Evolutionary conservation across 805 yeast species (phyloP).

Genomic region (Cyberlindnera maclurae): DNA sequence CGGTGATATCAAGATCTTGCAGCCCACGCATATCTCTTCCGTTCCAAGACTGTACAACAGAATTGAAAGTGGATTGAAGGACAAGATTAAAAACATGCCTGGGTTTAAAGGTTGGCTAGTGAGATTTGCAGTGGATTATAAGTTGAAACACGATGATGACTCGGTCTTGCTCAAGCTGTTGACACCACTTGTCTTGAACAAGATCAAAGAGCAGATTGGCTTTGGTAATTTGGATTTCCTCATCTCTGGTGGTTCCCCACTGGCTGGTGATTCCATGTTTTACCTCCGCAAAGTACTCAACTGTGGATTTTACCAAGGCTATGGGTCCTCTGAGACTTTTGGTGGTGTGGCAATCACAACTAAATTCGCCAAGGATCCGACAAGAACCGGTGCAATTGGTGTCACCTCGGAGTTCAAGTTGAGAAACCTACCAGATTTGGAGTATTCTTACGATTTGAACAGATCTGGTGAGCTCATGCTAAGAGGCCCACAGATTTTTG

Average conservation of each 20-base stretch:
- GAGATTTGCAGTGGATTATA: constrained; percentile 36
- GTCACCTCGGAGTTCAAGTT: constrained; percentile 50
- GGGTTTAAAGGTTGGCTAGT: constrained; percentile 38
- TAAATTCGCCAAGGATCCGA: constrained; percentile 46
- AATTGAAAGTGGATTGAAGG: constrained; percentile 54
- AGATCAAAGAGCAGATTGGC: constrained; percentile 41
- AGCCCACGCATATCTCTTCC: constrained; percentile 46
- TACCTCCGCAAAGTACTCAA: constrained; percentile 59
- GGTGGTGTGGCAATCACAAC: constrained; percentile 47
- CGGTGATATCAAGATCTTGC: constrained; percentile 48
- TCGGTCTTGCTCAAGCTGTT: constrained; percentile 29
- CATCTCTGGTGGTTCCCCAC: constrained; percentile 64
- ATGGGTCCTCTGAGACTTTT: constrained; percentile 66
- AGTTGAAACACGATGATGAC: constrained; percentile 30
- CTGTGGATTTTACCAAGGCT: constrained; percentile 57
- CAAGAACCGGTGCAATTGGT: constrained; percentile 49
- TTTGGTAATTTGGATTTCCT: constrained; percentile 35
- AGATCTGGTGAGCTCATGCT: constrained; percentile 55
- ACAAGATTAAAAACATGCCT: constrained; percentile 35
- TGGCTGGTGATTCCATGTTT: constrained; percentile 51
- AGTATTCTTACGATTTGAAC: constrained; percentile 36
- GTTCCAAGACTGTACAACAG: constrained; percentile 63
- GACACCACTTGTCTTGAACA: constrained; percentile 32
- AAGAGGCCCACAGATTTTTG: constrained; percentile 59
- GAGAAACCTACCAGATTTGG: constrained; percentile 59